These are phyloP conservation scores for Pseudevernia furfuracea DNA, from an alignment of 495 filamentous ascomycete species.

Conservation along the genomic window DNA sequence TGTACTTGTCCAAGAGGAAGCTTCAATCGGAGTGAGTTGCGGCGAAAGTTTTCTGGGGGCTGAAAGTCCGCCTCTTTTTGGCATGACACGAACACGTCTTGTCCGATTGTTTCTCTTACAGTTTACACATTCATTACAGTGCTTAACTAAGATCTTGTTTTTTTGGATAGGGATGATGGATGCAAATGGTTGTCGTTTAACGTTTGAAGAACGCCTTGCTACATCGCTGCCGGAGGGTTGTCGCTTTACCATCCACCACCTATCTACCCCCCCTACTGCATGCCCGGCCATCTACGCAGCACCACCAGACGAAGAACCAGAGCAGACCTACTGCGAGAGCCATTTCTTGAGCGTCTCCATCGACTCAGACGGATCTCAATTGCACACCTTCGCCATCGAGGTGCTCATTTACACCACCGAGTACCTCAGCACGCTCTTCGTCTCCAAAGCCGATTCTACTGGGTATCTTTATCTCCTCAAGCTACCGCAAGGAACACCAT, in stretches of 20 bases:
- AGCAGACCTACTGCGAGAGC: conserved; percentile 75
- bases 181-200: not conserved
- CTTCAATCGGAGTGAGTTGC: not conserved
- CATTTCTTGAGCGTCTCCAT: conserved; percentile 79
- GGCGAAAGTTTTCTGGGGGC: conserved; percentile 5
- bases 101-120: not conserved
- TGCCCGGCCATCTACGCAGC: conserved; percentile 71
- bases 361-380: conserved; percentile 32
- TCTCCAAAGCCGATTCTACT: conserved; percentile 95
- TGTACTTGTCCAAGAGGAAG: not conserved
- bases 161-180: conserved; percentile 1
- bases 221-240: conserved; percentile 60
- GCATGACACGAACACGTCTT: not conserved
- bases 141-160: not conserved
- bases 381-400: conserved; percentile 61
- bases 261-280: conserved; percentile 73
- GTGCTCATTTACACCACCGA: conserved; percentile 61
- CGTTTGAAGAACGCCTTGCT: conserved; percentile 41
- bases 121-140: not conserved
- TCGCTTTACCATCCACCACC: conserved; percentile 70
- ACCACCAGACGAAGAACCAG: conserved; percentile 57
- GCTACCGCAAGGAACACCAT: conserved; percentile 53
- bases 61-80: conserved; percentile 1
- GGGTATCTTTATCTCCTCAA: conserved; percentile 68
- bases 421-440: conserved; percentile 77